phyloP scores from a whole-genome alignment of 2,329 filamentous ascomycete genomes.

The Celoporthe dispersa region DNA sequence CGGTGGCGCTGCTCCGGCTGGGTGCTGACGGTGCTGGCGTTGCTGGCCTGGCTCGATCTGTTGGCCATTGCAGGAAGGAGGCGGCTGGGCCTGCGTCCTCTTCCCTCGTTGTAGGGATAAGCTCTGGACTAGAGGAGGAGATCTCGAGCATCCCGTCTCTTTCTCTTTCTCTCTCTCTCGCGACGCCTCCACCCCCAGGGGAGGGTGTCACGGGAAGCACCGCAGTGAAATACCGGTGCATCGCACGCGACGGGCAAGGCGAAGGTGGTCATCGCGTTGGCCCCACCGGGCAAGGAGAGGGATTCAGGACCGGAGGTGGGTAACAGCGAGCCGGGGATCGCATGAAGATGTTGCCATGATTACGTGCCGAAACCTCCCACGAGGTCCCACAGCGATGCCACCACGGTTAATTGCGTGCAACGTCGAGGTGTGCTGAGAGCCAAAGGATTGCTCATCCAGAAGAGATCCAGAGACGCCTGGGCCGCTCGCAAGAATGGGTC shows the following conservation, averaged over 20 bases:
- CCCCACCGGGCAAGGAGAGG: neutral
- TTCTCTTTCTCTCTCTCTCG: neutral
- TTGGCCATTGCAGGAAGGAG: constrained; percentile 14
- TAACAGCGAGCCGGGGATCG: constrained; percentile 1
- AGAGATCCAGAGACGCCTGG: neutral
- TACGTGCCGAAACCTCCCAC: neutral
- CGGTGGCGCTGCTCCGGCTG: constrained; percentile 44
- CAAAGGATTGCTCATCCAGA: neutral
- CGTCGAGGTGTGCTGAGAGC: neutral
- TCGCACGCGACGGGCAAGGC: constrained; percentile 5
- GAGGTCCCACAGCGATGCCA: neutral
- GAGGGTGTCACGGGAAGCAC: neutral
- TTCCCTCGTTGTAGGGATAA: neutral
- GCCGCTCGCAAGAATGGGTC: neutral
- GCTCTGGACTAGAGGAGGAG: constrained; percentile 7
- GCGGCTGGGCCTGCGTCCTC: neutral
- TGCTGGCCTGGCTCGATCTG: constrained; percentile 24
- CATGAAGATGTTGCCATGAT: neutral
- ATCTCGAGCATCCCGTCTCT: constrained; percentile 7
- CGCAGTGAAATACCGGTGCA: neutral
- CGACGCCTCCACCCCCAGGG: neutral
- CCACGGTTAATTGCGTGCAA: neutral
- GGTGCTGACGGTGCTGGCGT: constrained; percentile 43
- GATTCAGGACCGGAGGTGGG: constrained; percentile 8
- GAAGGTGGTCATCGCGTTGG: neutral